Evolutionary conservation across 768 basidiomycete species (phyloP).

Genomic region (Thelephora ganbajun): DNA sequence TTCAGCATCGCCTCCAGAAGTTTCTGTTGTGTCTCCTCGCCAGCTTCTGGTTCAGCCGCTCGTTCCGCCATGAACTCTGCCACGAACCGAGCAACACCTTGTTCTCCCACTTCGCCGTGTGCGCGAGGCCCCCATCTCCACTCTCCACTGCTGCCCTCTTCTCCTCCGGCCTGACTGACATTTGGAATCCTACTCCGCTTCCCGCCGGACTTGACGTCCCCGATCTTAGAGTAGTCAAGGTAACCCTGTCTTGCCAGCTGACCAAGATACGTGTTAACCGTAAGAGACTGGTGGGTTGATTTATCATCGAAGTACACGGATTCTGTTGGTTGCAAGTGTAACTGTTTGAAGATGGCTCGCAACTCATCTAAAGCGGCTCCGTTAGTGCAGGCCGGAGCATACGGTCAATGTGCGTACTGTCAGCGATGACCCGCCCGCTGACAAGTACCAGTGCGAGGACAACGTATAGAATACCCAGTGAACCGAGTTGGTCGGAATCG

Average conservation of each 20-base stretch:
- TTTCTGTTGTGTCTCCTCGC: conserved; percentile 18
- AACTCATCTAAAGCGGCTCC: conserved; percentile 44
- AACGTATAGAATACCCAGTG: conserved; percentile 65
- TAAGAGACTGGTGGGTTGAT: conserved; percentile 33
- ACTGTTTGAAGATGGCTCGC: conserved; percentile 49
- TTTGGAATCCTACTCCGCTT: conserved; percentile 41
- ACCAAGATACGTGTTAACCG: conserved; percentile 54
- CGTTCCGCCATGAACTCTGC: conserved; percentile 63
- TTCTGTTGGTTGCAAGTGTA: conserved; percentile 41
- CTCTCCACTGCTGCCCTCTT: conserved; percentile 32
- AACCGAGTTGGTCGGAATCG: conserved; percentile 46
- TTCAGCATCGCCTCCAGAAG: conserved; percentile 31
- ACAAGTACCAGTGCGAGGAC: conserved; percentile 79
- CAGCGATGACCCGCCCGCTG: conserved; percentile 57
- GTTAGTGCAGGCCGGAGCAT: not conserved
- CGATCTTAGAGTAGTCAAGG: conserved; percentile 51
- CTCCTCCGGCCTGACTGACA: conserved; percentile 23
- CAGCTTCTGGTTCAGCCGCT: conserved; percentile 11
- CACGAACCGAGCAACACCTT: conserved; percentile 58
- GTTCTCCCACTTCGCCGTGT: conserved; percentile 73
- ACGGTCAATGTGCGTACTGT: conserved; percentile 37
- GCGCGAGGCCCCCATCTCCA: conserved; percentile 85
- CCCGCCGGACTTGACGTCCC: conserved; percentile 28
- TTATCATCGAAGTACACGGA: conserved; percentile 37
- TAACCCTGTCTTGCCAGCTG: conserved; percentile 59